A percentile compares a stretch with the other conserved stretches of the same genome.
phyloP scores from a whole-genome alignment of 768 basidiomycete species.

The Naganishia antarctica region DNA sequence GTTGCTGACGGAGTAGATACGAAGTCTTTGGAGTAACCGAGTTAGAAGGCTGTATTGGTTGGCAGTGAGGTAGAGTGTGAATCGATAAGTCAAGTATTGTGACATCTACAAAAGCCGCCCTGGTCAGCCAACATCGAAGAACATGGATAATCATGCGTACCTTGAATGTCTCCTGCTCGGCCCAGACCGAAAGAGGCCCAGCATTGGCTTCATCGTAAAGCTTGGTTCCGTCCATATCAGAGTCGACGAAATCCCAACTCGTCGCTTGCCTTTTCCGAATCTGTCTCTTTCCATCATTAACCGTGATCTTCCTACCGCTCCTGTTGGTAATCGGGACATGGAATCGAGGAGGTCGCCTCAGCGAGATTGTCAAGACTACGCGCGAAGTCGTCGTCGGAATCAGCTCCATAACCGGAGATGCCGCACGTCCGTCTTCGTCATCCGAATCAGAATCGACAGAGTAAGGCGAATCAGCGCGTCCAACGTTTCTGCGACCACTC shows the following conservation, averaged over 20 bases:
- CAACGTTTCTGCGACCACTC: background rate
- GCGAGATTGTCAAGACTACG: conserved; percentile 28
- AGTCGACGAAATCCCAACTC: conserved; percentile 13
- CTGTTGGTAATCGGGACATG: conserved; percentile 14
- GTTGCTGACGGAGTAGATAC: conserved; percentile 9
- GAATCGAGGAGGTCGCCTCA: conserved; percentile 25
- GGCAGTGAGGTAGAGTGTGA: conserved; percentile 19
- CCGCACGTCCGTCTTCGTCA: background rate
- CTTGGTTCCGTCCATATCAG: background rate
- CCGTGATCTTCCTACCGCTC: background rate
- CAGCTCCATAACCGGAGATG: conserved; percentile 9
- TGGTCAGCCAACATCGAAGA: background rate
- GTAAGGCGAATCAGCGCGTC: conserved; percentile 3
- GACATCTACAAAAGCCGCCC: conserved; percentile 12
- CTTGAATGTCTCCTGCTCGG: conserved; percentile 29
- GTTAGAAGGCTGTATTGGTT: conserved; percentile 20
- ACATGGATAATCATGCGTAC: background rate
- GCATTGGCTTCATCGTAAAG: conserved; percentile 10
- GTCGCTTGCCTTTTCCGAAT: background rate
- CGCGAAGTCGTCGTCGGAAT: conserved; percentile 2
- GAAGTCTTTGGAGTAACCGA: conserved; percentile 6
- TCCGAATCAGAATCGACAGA: conserved; percentile 12
- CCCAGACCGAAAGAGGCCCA: conserved; percentile 10
- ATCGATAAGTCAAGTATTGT: conserved; percentile 26
- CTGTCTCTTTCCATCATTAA: conserved; percentile 8